Percentiles rank a stretch among this genome's conserved stretches.
These are phyloP conservation scores for Gloeophyllum trabeum DNA, from an alignment of 768 basidiomycete genomes.

Conservation along the genomic window DNA sequence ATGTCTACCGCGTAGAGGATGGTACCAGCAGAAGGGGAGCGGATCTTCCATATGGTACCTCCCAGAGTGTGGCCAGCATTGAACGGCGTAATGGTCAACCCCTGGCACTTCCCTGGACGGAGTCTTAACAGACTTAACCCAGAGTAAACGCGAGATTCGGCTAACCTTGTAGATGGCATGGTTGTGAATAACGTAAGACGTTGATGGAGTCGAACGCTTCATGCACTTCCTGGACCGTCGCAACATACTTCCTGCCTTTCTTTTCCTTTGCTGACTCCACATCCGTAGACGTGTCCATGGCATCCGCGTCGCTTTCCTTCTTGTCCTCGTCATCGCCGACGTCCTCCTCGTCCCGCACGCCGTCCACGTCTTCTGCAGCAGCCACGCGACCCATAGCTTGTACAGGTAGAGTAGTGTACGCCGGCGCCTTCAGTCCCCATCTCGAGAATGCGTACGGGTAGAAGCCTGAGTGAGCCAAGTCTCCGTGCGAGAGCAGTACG, in stretches of 20 bases:
- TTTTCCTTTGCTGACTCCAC: constrained; percentile 11
- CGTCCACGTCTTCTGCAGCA: constrained; percentile 79
- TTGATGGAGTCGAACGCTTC: constrained; percentile 90
- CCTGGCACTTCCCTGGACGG: constrained; percentile 67
- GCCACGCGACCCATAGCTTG: constrained; percentile 93
- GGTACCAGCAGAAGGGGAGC: constrained; percentile 95
- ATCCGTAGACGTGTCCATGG: constrained; percentile 17
- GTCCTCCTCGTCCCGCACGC: constrained; percentile 66
- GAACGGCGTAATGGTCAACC: constrained; percentile 89
- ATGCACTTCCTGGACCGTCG: constrained; percentile 76
- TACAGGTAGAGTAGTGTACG: constrained; percentile 91
- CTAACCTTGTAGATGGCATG: constrained; percentile 87
- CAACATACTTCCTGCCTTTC: constrained; percentile 43
- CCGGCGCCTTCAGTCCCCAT: constrained; percentile 82
- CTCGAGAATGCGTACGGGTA: constrained; percentile 85
- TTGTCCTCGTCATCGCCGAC: constrained; percentile 28
- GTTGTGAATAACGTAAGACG: constrained; percentile 90
- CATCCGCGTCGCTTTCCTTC: constrained; percentile 10
- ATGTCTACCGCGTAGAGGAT: constrained; percentile 90
- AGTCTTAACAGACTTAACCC: not conserved
- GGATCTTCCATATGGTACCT: constrained; percentile 96
- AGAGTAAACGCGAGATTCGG: constrained; percentile 2
- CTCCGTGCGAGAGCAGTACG: constrained; percentile 90
- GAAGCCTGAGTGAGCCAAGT: constrained; percentile 81
- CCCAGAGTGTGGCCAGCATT: constrained; percentile 92